Percentiles rank a stretch among this genome's conserved stretches.
phyloP scores from a whole-genome alignment of 768 basidiomycete genomes.

The Pulveroboletus ravenelii region DNA sequence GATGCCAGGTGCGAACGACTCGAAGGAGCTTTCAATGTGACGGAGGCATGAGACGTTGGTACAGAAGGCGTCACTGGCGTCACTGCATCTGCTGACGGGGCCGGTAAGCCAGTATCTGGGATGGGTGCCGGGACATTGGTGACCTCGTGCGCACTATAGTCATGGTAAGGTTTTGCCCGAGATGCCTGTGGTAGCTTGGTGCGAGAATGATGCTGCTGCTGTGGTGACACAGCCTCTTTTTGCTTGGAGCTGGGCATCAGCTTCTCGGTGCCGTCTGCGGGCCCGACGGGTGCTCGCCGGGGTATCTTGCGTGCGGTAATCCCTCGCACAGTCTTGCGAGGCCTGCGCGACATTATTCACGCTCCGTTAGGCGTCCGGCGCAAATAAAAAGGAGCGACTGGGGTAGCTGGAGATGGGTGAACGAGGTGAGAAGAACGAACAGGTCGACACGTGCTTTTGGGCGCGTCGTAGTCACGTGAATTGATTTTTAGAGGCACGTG shows the following conservation, averaged over 20 bases:
- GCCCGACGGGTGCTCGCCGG: slow-evolving; percentile 5
- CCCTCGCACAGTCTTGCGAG: slow-evolving; percentile 8
- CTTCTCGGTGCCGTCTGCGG: slow-evolving; percentile 23
- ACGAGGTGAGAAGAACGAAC: slow-evolving; percentile 10
- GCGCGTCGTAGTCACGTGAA: slow-evolving; percentile 29
- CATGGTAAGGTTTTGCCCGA: slow-evolving; percentile 13
- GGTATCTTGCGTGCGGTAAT: slow-evolving; percentile 7
- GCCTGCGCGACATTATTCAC: slow-evolving; percentile 13
- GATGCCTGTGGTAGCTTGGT: slow-evolving; percentile 11
- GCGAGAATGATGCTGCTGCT: slow-evolving; percentile 1
- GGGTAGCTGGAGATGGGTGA: slow-evolving; percentile 8
- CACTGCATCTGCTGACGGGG: slow-evolving; percentile 15
- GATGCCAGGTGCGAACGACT: slow-evolving; percentile 11
- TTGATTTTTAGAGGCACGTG: slow-evolving; percentile 23
- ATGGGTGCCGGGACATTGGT: slow-evolving; percentile 27
- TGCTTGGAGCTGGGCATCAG: slow-evolving; percentile 8
- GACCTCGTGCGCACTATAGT: slow-evolving; percentile 28
- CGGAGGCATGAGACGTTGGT: slow-evolving; percentile 21
- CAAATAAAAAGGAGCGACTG: slow-evolving; percentile 21
- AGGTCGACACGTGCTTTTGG: slow-evolving; percentile 17
- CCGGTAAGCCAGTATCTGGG: slow-evolving; percentile 31
- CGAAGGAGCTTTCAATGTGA: slow-evolving; percentile 15
- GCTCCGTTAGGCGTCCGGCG: slow-evolving; percentile 25
- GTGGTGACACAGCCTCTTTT: slow-evolving; percentile 1
- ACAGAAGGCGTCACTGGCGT: slow-evolving; percentile 7